phyloP scores from a whole-genome alignment of 805 yeast genomes.

The Tetrapisispora phaffii region DNA sequence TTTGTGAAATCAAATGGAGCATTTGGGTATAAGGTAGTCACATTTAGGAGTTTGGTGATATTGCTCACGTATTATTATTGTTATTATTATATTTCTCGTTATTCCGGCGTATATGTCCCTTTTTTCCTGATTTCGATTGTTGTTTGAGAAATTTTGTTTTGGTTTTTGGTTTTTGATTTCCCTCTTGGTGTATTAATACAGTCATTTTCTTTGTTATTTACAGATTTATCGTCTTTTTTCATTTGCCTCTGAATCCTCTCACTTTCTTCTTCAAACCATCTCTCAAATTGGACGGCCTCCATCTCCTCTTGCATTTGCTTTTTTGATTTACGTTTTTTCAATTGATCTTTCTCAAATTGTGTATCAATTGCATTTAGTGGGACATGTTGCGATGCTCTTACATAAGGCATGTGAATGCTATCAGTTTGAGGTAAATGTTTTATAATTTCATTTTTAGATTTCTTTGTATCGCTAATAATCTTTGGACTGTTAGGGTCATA shows the following conservation, averaged over 20 bases:
- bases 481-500: slow-evolving; percentile 4
- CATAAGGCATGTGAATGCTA: slow-evolving; percentile 2
- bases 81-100: no score
- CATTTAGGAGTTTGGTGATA: no score
- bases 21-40: no score
- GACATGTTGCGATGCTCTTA: background rate
- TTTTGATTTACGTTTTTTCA: slow-evolving; percentile 8
- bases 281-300: slow-evolving; percentile 74
- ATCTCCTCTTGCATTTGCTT: slow-evolving; percentile 57
- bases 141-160: background rate
- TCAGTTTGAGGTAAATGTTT: background rate
- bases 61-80: no score
- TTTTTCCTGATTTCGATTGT: background rate
- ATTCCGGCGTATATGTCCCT: background rate
- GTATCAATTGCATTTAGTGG: slow-evolving; percentile 3
- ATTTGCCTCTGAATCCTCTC: slow-evolving; percentile 44
- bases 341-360: background rate
- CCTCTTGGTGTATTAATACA: background rate
- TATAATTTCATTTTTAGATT: background rate
- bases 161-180: background rate
- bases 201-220: background rate
- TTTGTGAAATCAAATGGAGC: no score
- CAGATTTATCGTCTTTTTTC: background rate
- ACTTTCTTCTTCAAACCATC: slow-evolving; percentile 82
- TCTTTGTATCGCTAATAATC: background rate